Base-by-base conservation (phyloP, 2,329 filamentous ascomycete species). In the Arthrinium puccinioides region DNA sequence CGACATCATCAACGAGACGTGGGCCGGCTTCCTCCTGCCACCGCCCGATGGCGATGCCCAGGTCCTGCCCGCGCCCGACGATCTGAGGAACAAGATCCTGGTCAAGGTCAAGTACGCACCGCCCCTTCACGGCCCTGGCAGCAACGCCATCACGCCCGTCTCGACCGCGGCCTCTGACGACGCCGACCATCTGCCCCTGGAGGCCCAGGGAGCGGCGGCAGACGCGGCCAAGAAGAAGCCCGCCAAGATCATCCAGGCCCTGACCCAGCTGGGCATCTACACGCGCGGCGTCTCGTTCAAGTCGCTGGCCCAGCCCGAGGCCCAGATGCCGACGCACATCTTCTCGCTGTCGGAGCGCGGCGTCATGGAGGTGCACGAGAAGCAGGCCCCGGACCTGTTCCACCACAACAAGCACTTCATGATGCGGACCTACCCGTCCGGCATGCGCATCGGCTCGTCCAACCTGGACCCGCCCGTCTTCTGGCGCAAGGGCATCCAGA, bases 381-480 rank as follows among this genome's bases (percentile, higher is more conserved):
- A 70, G 52, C 59, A 70, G 32, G 59, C 62, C 5, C 45, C 52
- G 9, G 60, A 58, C 2, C 69, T 96, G 7, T 89, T 95, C 56
- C 67, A 79, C 23, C 89, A 96, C 64, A 96, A 96, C 60, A 75
- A 77, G 38, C 67, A 79, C 48, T 90, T 76, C 53, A 67, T 96
- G 50, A 88, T 96, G 84, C 79, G 90, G 14, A 83, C 87, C 1
- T 96, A 94, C 51, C 90, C 89, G 0, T 87, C 84, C 24, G 87
- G 86, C 2, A 70, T 88, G 40, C 79, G 89, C 6, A 79, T 96
- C 36, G 73, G 77, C 42, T 94, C 87, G 0, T 92, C 86, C 1
- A 97, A 96, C 54, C 69, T 94, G 10, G 87, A 95, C 48, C 88
- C 90, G 5, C 76, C 79, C 1, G 72, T 82, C 4, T 92, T 89